These are phyloP conservation scores for Potentilla sterilis DNA, from an alignment of 306 rosid species.

Conservation along the genomic window DNA sequence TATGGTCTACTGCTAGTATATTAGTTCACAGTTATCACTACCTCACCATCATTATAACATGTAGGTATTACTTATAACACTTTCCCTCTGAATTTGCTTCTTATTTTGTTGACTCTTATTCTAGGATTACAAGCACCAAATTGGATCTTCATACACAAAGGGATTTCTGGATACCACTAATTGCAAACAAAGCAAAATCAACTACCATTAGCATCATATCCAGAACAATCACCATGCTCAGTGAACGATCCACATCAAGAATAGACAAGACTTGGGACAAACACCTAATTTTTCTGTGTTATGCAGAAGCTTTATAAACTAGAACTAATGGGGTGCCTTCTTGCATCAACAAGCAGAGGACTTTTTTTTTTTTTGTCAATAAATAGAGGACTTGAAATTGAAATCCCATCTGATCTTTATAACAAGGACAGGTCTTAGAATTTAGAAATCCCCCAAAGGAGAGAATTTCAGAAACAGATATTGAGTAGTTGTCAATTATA, in stretches of 20 bases:
- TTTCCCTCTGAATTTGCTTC: not conserved
- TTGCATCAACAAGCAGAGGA: not conserved
- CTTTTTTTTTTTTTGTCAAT: no score
- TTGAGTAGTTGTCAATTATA: not conserved
- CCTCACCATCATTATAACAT: not conserved
- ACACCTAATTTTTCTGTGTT: not conserved
- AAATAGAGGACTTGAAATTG: not conserved
- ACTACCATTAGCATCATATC: not conserved
- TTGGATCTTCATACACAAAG: not conserved
- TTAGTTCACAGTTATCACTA: not conserved
- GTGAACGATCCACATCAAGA: constrained; percentile 7
- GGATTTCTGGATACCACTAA: not conserved
- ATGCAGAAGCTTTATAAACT: not conserved
- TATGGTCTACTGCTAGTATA: not conserved
- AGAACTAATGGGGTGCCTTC: not conserved
- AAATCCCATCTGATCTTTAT: not conserved
- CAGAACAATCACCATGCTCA: not conserved
- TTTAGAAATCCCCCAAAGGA: not conserved
- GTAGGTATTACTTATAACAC: not conserved
- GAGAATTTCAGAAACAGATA: not conserved
- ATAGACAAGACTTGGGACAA: not conserved
- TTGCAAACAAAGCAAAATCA: not conserved
- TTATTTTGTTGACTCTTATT: not conserved
- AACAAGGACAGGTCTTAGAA: not conserved
- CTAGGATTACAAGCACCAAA: not conserved